Conservation (phyloP, 148 eudicot species). For the Linanthus parryae region DNA sequence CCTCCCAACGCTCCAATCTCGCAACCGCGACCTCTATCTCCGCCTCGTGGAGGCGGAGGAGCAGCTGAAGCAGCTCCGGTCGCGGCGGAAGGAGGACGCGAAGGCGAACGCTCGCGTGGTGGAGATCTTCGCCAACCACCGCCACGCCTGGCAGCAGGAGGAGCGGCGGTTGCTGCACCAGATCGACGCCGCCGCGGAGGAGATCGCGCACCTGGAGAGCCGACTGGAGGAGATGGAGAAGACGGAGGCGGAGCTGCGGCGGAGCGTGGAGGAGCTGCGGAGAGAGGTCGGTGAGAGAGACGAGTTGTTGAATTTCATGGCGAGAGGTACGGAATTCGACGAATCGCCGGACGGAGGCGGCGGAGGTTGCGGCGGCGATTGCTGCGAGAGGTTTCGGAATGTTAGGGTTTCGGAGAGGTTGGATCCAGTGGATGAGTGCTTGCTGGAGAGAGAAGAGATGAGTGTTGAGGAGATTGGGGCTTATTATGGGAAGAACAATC, state of each 20-base stretch:
- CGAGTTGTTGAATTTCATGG: conserved; percentile 68
- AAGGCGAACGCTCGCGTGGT: conserved; percentile 95
- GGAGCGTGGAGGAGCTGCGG: conserved; percentile 44
- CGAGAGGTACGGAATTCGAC: conserved; percentile 30
- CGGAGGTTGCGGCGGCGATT: conserved; percentile 20
- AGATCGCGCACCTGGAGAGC: conserved; percentile 45
- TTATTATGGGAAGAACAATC: conserved; percentile 22
- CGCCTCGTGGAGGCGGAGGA: conserved; percentile 54
- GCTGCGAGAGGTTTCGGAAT: conserved; percentile 17
- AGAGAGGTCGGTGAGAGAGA: conserved; percentile 74
- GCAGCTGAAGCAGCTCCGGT: conserved; percentile 52
- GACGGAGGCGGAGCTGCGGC: conserved; percentile 32
- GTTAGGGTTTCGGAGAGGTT: conserved; percentile 30
- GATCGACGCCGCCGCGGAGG: conserved; percentile 66
- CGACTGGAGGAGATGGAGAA: conserved; percentile 47
- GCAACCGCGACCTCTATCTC: conserved; percentile 35
- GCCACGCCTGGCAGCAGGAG: conserved; percentile 84
- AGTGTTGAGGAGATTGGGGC: conserved; percentile 25
- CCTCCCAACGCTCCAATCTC: conserved; percentile 36
- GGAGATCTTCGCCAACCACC: conserved; percentile 88
- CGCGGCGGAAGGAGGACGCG: conserved; percentile 82
- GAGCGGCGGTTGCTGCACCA: conserved; percentile 68
- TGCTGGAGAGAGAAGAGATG: conserved; percentile 17
- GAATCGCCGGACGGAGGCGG: neutral
- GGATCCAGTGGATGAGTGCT: conserved; percentile 17